Evolutionary conservation across 2,329 filamentous ascomycete genomes (phyloP).

Genomic region (Fusarium humuli): DNA sequence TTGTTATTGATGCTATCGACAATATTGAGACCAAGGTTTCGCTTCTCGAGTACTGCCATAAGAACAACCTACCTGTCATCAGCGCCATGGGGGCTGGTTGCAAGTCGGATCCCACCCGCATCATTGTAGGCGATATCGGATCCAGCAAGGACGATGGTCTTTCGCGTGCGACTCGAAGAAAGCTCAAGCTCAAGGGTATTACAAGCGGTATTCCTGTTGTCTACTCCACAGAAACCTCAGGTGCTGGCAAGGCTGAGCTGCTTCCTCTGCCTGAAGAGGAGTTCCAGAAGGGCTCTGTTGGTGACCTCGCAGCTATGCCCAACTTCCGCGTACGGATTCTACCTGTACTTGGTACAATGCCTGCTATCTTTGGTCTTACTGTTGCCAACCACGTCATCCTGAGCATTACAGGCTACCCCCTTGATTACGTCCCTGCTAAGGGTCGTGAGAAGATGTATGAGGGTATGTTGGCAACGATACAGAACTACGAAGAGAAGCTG

Average conservation of each 20-base stretch:
- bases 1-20: slow-evolving; percentile 96
- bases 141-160: slow-evolving; percentile 88
- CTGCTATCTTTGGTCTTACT: slow-evolving; percentile 92
- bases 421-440: slow-evolving; percentile 85
- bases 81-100: slow-evolving; percentile 97
- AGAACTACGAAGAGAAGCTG: slow-evolving; percentile 82
- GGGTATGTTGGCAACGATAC: slow-evolving; percentile 78
- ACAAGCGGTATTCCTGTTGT: slow-evolving; percentile 89
- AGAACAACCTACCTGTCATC: slow-evolving; percentile 82
- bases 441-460: slow-evolving; percentile 93
- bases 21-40: slow-evolving; percentile 98
- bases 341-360: slow-evolving; percentile 96
- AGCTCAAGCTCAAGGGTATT: slow-evolving; percentile 81
- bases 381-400: slow-evolving; percentile 94
- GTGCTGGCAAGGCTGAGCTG: slow-evolving; percentile 89
- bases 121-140: slow-evolving; percentile 92
- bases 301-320: slow-evolving; percentile 87
- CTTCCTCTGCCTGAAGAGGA: slow-evolving; percentile 90
- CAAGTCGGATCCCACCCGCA: slow-evolving; percentile 85
- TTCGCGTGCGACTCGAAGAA: slow-evolving; percentile 83
- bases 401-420: slow-evolving; percentile 82
- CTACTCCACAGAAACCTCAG: slow-evolving; percentile 90
- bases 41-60: slow-evolving; percentile 87
- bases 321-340: slow-evolving; percentile 96
- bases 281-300: slow-evolving; percentile 85